Percentiles rank a stretch among this genome's conserved stretches.
These are phyloP conservation scores for Erysimum cheiranthoides DNA, from an alignment of 345 rosid genomes.

Conservation along the genomic window DNA sequence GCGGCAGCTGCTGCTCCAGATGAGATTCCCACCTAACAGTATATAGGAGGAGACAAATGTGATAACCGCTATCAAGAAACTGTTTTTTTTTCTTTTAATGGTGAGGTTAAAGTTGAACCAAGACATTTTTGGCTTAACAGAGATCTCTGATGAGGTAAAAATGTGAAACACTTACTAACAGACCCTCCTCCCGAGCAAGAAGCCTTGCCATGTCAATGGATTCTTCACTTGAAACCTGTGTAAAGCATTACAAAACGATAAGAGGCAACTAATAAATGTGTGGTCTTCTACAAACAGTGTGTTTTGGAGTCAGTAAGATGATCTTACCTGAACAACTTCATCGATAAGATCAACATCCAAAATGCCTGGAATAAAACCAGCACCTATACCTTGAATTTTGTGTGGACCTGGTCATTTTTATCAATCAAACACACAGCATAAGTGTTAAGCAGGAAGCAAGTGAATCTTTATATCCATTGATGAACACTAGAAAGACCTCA, in stretches of 20 bases:
- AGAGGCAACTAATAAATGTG: neutral
- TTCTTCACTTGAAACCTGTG: constrained; percentile 75
- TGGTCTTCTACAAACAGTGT: neutral
- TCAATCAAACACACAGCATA: neutral
- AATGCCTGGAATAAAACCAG: constrained; percentile 87
- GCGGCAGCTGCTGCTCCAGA: constrained; percentile 88
- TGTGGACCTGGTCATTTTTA: constrained; percentile 66
- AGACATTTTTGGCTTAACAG: neutral
- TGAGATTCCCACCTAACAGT: constrained; percentile 51
- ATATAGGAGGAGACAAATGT: neutral
- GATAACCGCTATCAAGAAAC: neutral
- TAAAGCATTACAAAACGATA: constrained; percentile 8
- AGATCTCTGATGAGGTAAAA: neutral
- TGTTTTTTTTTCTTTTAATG: neutral
- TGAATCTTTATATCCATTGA: neutral
- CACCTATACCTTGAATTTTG: constrained; percentile 96
- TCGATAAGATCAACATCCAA: constrained; percentile 70
- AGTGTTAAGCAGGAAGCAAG: constrained; percentile 12
- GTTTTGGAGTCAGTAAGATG: neutral
- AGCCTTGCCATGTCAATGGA: constrained; percentile 80
- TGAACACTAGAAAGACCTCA: neutral
- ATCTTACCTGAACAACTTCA: constrained; percentile 80
- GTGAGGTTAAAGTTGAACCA: neutral
- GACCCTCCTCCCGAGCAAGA: constrained; percentile 81
- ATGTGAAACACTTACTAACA: constrained; percentile 60